Evolutionary conservation across 2,329 filamentous ascomycete genomes (phyloP).

Genomic region (Dichotomopilus funicola): DNA sequence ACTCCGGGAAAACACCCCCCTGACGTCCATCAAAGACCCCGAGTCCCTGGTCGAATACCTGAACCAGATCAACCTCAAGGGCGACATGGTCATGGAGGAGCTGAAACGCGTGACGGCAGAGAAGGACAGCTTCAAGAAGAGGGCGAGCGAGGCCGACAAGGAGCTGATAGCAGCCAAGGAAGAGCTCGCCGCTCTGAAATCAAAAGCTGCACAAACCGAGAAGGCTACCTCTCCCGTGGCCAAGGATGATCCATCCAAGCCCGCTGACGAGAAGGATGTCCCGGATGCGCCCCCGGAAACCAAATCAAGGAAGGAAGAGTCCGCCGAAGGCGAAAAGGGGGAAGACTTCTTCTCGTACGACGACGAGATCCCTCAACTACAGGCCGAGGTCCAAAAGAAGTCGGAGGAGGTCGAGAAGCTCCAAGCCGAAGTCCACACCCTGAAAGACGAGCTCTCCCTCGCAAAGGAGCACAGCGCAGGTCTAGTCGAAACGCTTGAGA

Average conservation of each 20-base stretch:
- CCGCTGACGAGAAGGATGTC: slow-evolving; percentile 23
- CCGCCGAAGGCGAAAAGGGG: slow-evolving; percentile 28
- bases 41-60: slow-evolving; percentile 82
- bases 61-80: slow-evolving; percentile 75
- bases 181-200: slow-evolving; percentile 47
- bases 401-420: slow-evolving; percentile 65
- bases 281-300: not conserved
- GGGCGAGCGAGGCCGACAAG: slow-evolving; percentile 60
- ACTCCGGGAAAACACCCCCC: slow-evolving; percentile 83
- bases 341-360: slow-evolving; percentile 93
- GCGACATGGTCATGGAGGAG: slow-evolving; percentile 91
- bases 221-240: slow-evolving; percentile 26
- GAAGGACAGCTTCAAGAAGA: slow-evolving; percentile 72
- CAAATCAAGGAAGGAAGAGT: slow-evolving; percentile 36
- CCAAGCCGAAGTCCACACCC: slow-evolving; percentile 57
- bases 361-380: slow-evolving; percentile 75
- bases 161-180: slow-evolving; percentile 53
- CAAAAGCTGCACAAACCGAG: slow-evolving; percentile 29
- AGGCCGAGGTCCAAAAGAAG: slow-evolving; percentile 65
- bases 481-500: slow-evolving; percentile 62
- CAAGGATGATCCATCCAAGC: slow-evolving; percentile 18
- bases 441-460: slow-evolving; percentile 65
- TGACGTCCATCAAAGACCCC: slow-evolving; percentile 82
- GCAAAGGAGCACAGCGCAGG: slow-evolving; percentile 63
- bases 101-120: slow-evolving; percentile 80